Percentiles rank a stretch among this genome's conserved stretches.
Conservation (phyloP, 352 stramenopile genomes). For the Phytophthora uliginosa region DNA sequence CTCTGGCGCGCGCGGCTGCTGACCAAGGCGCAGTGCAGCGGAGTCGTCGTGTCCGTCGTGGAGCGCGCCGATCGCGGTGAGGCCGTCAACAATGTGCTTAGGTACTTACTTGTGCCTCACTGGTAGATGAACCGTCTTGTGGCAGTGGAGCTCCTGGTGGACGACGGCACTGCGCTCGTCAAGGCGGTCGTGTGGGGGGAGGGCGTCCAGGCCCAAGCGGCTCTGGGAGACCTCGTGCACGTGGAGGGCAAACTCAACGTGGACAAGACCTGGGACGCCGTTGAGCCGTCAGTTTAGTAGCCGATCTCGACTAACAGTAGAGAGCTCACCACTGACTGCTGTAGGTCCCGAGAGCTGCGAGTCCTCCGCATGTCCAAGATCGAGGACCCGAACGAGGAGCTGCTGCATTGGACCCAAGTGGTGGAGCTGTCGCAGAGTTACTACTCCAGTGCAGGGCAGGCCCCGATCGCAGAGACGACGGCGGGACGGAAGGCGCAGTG, state of each 20-base stretch:
- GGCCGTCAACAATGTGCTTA: background rate
- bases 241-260: constrained; percentile 82
- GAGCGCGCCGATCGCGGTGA: constrained; percentile 65
- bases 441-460: constrained; percentile 40
- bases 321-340: background rate
- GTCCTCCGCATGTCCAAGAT: constrained; percentile 59
- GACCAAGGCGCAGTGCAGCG: constrained; percentile 76
- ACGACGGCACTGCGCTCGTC: constrained; percentile 78
- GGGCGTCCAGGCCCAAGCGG: constrained; percentile 3
- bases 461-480: background rate
- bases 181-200: constrained; percentile 64
- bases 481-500: constrained; percentile 27
- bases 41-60: constrained; percentile 69
- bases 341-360: constrained; percentile 64
- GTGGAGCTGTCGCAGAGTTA: constrained; percentile 52
- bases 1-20: constrained; percentile 49
- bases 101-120: background rate
- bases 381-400: constrained; percentile 78
- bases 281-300: constrained; percentile 27
- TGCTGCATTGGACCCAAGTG: constrained; percentile 75
- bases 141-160: constrained; percentile 76
- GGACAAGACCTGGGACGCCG: constrained; percentile 51
- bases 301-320: no score
- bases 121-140: background rate
- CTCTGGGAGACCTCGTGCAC: constrained; percentile 78